Percentiles rank a stretch among this genome's conserved stretches.
phyloP scores from a whole-genome alignment of 2,329 filamentous ascomycete genomes.

The Hypocreales sp. region DNA sequence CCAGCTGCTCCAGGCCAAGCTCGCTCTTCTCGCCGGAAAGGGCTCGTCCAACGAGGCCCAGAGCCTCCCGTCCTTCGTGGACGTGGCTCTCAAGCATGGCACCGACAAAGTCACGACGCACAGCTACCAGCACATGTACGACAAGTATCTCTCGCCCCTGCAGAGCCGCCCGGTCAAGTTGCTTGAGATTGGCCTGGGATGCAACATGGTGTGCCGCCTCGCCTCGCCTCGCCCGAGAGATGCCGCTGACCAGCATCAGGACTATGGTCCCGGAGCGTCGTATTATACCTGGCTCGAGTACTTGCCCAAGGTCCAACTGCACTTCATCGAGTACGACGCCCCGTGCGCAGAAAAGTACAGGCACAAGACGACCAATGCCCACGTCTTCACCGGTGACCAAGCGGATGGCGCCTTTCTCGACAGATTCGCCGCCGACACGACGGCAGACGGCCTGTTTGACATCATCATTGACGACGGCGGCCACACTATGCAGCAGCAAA shows the following conservation, averaged over 20 bases:
- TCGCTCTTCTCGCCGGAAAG: background rate
- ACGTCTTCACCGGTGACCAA: constrained; percentile 24
- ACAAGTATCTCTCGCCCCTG: constrained; percentile 18
- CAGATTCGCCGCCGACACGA: constrained; percentile 15
- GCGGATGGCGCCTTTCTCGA: constrained; percentile 19
- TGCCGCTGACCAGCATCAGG: constrained; percentile 4
- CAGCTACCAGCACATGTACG: constrained; percentile 23
- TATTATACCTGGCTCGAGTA: constrained; percentile 25
- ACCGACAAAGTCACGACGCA: constrained; percentile 23
- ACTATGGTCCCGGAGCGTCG: constrained; percentile 19
- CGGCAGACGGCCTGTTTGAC: constrained; percentile 17
- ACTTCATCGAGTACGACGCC: constrained; percentile 24
- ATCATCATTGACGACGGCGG: constrained; percentile 24
- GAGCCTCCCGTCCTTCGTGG: constrained; percentile 4
- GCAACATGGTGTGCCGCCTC: constrained; percentile 14
- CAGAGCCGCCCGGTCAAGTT: constrained; percentile 19
- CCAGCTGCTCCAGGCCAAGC: constrained; percentile 1
- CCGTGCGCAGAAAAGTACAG: constrained; percentile 19
- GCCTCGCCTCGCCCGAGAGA: background rate
- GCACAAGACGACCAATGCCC: constrained; percentile 16
- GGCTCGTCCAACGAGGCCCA: background rate
- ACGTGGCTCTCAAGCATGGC: constrained; percentile 17
- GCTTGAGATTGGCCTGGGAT: constrained; percentile 25
- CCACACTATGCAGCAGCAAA: constrained; percentile 22
- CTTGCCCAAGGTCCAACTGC: constrained; percentile 21